phyloP scores from a whole-genome alignment of 2,329 filamentous ascomycete genomes.

The Pseudocercospora vitis region DNA sequence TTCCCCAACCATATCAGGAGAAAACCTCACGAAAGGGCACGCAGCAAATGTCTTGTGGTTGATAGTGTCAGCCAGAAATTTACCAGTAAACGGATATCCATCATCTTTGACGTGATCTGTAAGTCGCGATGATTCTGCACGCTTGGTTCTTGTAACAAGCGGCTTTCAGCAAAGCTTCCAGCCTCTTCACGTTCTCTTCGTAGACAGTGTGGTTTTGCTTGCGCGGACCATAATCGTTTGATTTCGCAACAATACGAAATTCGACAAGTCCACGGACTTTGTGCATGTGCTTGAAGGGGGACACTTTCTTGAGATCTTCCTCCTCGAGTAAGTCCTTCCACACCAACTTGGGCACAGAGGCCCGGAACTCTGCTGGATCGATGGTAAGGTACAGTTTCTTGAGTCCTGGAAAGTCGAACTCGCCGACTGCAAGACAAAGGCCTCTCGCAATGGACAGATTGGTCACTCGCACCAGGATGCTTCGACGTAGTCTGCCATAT shows the following conservation, averaged over 20 bases:
- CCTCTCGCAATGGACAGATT: no score
- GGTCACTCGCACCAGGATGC: no score
- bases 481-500: not conserved
- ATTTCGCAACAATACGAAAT: not conserved
- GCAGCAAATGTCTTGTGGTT: not conserved
- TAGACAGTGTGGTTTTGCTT: not conserved
- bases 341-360: not conserved
- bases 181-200: not conserved
- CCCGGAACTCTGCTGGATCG: no score
- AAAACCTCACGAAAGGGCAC: not conserved
- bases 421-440: no score
- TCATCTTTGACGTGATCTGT: not conserved
- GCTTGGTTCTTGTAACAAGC: not conserved
- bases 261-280: not conserved
- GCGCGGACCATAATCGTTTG: not conserved
- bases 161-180: not conserved
- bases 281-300: not conserved
- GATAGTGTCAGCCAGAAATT: not conserved
- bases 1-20: not conserved
- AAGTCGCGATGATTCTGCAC: not conserved
- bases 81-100: not conserved
- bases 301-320: not conserved
- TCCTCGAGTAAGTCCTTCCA: not conserved
- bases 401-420: no score
- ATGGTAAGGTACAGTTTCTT: no score